Conservation (phyloP, 1,139 yeast genomes). For the Yamadazyma atlantica region DNA sequence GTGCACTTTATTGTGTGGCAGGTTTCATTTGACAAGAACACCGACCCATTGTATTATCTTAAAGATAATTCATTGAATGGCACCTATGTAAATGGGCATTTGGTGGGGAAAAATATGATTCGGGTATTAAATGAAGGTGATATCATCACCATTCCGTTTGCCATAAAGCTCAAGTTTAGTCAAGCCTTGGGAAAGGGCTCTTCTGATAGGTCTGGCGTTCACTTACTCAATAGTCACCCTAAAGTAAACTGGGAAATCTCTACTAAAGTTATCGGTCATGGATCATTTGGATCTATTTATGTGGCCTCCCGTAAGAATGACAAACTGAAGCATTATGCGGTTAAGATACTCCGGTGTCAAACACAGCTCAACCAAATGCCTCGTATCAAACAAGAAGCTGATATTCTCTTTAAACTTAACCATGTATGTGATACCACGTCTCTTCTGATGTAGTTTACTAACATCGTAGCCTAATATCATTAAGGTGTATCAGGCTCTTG, state of each 20-base stretch:
- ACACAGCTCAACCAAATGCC: constrained; percentile 19
- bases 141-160: constrained; percentile 35
- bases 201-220: neutral
- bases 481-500: constrained; percentile 39
- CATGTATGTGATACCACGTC: constrained; percentile 32
- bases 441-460: constrained; percentile 12
- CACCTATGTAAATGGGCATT: constrained; percentile 40
- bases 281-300: constrained; percentile 59
- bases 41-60: constrained; percentile 51
- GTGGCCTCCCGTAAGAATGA: constrained; percentile 22
- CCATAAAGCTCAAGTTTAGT: constrained; percentile 17
- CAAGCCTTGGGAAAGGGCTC: constrained; percentile 10
- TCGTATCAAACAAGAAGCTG: constrained; percentile 36
- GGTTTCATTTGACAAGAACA: constrained; percentile 48
- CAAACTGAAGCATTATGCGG: constrained; percentile 41
- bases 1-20: constrained; percentile 50
- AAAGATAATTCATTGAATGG: constrained; percentile 59
- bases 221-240: constrained; percentile 6
- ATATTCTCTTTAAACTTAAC: constrained; percentile 31
- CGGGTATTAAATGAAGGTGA: constrained; percentile 47
- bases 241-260: constrained; percentile 40
- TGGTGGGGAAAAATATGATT: constrained; percentile 30
- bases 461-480: constrained; percentile 42
- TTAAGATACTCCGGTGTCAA: constrained; percentile 41
- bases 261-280: constrained; percentile 50